Evolutionary conservation across 2,329 filamentous ascomycete genomes (phyloP), one percentile per base, ranked within the genome.

Genomic region (Pseudogymnoascus sp.): DNA sequence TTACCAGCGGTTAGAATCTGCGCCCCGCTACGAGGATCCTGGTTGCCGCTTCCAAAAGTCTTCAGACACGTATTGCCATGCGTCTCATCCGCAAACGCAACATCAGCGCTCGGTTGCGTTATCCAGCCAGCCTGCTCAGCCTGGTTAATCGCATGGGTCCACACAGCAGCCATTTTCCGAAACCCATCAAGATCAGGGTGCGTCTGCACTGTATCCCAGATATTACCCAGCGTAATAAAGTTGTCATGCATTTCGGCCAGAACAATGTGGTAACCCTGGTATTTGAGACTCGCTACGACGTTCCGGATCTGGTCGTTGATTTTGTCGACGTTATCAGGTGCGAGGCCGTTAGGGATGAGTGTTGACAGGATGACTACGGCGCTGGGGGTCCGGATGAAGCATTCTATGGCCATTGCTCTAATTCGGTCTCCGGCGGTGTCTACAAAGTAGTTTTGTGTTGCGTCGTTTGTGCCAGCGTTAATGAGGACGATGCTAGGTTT

Each of bases 381-480:
- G 33, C 7, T 9, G 12, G 35, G 10, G 13, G 10, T 5, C 10
- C 35, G 2, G 10, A 4, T n/a, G 12, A 36, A 13, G 12, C 12
- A 13, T 36, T 36, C 35, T 12, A n/a, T 13, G 5, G 13, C 10
- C 35, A 36, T 36, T 12, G 58, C 60, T 21, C 59, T 60, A 2
- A 64, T 10, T 2, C 2, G 38, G 0, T 21, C 58, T 12, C 58
- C 58, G 5, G 63, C 61, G 31, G 58, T 59, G 8, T 8, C 13
- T 2, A 62, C 41, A 7, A 60, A 25, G 21, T 61, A 13, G 17
- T 48, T 39, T 29, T 58, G 27, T 2, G 10, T 21, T 27, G 58
- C 36, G 29, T 64, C 63, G 13, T 62, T 64, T 13, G 55, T 61
- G 12, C 63, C 61, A 15, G 58, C 61, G 21, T 62, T 61, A 33